phyloP scores from a whole-genome alignment of 805 yeast genomes.

The Yarrowia divulgata region DNA sequence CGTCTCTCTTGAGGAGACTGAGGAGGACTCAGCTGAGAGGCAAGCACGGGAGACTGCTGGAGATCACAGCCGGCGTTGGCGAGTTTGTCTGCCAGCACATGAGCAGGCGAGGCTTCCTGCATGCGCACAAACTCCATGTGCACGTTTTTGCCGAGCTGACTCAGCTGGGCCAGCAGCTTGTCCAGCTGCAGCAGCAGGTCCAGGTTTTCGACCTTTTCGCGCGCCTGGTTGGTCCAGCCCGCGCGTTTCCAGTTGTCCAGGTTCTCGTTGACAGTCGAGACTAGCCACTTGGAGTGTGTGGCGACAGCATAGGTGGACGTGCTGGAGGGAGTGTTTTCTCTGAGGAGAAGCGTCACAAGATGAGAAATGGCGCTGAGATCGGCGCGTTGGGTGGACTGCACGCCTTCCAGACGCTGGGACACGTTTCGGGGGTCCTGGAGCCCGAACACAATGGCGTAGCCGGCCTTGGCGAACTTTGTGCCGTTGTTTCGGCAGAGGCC shows the following conservation, averaged over 20 bases:
- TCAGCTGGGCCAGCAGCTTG: not conserved
- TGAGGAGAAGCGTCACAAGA: not conserved
- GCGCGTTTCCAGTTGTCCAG: slow-evolving; percentile 15
- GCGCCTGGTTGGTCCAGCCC: slow-evolving; percentile 17
- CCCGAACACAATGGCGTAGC: slow-evolving; percentile 16
- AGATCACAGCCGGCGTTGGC: slow-evolving; percentile 22
- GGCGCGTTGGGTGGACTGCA: slow-evolving; percentile 15
- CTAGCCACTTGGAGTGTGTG: slow-evolving; percentile 30
- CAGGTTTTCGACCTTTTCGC: slow-evolving; percentile 19
- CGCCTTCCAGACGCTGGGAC: slow-evolving; percentile 9
- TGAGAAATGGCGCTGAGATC: slow-evolving; percentile 2
- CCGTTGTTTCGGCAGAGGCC: slow-evolving; percentile 37
- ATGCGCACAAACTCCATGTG: slow-evolving; percentile 19
- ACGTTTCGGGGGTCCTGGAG: slow-evolving; percentile 20
- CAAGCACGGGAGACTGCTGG: not conserved
- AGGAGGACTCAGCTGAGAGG: slow-evolving; percentile 13
- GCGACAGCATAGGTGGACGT: not conserved
- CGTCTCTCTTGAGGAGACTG: slow-evolving; percentile 10
- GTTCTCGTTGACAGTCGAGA: not conserved
- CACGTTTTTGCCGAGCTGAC: not conserved
- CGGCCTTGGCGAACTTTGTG: slow-evolving; percentile 34
- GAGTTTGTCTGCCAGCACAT: slow-evolving; percentile 18
- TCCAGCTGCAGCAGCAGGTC: slow-evolving; percentile 22
- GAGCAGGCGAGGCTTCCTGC: slow-evolving; percentile 22
- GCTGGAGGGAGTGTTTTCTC: not conserved